These are phyloP conservation scores for Candida alai DNA, from an alignment of 805 yeast genomes.

Conservation along the genomic window DNA sequence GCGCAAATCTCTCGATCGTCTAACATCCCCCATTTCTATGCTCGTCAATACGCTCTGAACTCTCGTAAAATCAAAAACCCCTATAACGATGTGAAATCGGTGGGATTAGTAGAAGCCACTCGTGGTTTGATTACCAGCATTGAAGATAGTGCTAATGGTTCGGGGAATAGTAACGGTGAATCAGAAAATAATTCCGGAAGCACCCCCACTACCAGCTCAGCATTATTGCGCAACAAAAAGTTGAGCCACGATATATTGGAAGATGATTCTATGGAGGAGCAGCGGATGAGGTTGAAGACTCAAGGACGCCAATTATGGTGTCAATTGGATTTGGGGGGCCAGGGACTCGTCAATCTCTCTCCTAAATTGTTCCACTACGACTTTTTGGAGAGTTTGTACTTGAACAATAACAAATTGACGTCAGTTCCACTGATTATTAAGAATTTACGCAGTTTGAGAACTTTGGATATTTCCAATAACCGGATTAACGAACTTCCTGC, in stretches of 20 bases:
- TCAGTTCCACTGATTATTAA: constrained; percentile 65
- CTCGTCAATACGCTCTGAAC: constrained; percentile 73
- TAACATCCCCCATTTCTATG: constrained; percentile 73
- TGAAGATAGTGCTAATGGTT: constrained; percentile 36
- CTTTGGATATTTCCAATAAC: constrained; percentile 83
- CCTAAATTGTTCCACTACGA: constrained; percentile 73
- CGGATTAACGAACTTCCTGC: constrained; percentile 66
- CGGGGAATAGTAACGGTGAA: constrained; percentile 14
- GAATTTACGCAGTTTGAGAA: constrained; percentile 67
- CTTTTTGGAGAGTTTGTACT: constrained; percentile 80
- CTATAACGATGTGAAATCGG: constrained; percentile 33
- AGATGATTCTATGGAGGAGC: constrained; percentile 47
- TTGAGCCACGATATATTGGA: constrained; percentile 50
- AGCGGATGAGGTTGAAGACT: constrained; percentile 55
- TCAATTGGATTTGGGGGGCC: constrained; percentile 87
- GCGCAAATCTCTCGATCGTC: constrained; percentile 65
- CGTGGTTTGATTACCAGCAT: constrained; percentile 30
- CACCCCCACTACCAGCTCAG: constrained; percentile 34
- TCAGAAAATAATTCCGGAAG: constrained; percentile 17
- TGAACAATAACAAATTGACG: constrained; percentile 79
- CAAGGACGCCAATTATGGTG: constrained; percentile 88
- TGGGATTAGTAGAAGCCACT: constrained; percentile 42
- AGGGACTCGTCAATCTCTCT: constrained; percentile 69
- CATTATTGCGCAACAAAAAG: constrained; percentile 41
- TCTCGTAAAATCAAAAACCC: constrained; percentile 47